Base-by-base conservation (phyloP, 2,329 filamentous ascomycete species). In the Colletotrichum zoysiae region DNA sequence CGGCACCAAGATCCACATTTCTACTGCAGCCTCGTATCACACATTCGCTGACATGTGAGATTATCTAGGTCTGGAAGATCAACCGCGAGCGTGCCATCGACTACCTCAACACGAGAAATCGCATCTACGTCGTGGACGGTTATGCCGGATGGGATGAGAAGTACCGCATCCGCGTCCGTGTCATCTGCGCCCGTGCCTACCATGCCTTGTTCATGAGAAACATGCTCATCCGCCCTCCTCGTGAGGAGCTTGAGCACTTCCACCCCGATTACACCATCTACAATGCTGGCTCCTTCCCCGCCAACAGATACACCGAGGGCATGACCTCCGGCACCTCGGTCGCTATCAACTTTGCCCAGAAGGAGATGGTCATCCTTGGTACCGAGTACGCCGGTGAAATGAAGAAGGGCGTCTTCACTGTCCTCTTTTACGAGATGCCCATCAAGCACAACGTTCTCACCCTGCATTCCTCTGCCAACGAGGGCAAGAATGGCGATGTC, bases 151-250 rank as follows among this genome's bases (percentile, higher is more conserved):
- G 96, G 96, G 96, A 99, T 79, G 92, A 97, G 87, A 95, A 96
- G 84, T 99, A 99, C 89, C 90, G 95, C 77, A 98, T 99, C 86
- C 93, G 92, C 79, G 96, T 99, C 79, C 95, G 96, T 80, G 95
- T 99, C 76, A 95, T 99, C 81, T 99, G 96, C 86, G 96, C 96
- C 77, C 95, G 96, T 82, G 96, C 96, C 84, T 99, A 99, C 89
- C 96, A 99, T 89, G 96, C 96, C 74, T 91, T 99, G 76, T 99
- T 99, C 91, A 99, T 99, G 96, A 94, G 95, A 82, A 99, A 99
- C 89, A 99, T 99, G 96, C 93, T 99, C 81, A 99, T 99, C 87
- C 93, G 96, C 78, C 96, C 96, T 75, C 88, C 91, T 65, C 90
- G 90, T 75, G 93, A 97, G 85, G 95, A 99, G 88, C 92, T 99